Evolutionary conservation across 139 green algal species (phyloP).

Genomic region (Dunaliella primolecta): DNA sequence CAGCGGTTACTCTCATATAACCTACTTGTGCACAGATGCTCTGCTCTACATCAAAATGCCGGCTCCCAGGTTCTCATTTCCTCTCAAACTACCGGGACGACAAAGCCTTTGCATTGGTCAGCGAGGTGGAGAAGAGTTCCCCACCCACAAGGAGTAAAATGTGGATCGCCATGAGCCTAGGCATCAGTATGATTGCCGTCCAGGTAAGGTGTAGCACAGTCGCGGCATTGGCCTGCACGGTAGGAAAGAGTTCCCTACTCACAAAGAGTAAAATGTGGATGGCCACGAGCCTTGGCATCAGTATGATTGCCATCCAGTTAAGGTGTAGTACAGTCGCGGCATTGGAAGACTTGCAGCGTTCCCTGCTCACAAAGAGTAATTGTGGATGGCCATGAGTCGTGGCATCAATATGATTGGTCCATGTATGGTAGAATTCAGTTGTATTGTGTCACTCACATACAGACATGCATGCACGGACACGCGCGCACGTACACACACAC

Average conservation of each 20-base stretch:
- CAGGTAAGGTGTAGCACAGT: background rate
- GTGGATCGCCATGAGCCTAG: constrained; percentile 37
- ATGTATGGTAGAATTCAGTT: background rate
- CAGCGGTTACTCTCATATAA: no score
- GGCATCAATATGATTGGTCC: background rate
- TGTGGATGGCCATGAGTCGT: background rate
- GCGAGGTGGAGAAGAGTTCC: constrained; percentile 18
- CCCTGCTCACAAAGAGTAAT: background rate
- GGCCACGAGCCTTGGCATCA: constrained; percentile 33
- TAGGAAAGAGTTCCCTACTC: constrained; percentile 16
- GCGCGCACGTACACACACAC: background rate
- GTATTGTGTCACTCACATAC: background rate
- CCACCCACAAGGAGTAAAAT: constrained; percentile 34
- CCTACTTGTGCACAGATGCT: no score
- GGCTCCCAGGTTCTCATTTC: constrained; percentile 42
- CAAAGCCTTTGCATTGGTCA: constrained; percentile 47
- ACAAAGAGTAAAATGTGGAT: constrained; percentile 36
- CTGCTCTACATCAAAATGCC: no score
- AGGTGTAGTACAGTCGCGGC: background rate
- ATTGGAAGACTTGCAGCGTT: background rate
- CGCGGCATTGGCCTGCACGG: constrained; percentile 44
- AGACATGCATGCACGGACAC: background rate
- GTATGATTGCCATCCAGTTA: constrained; percentile 53
- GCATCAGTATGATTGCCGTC: background rate
- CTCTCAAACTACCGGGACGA: constrained; percentile 30